Evolutionary conservation across 1,284 basidiomycete species (phyloP).

Genomic region (Sutorius eximius): DNA sequence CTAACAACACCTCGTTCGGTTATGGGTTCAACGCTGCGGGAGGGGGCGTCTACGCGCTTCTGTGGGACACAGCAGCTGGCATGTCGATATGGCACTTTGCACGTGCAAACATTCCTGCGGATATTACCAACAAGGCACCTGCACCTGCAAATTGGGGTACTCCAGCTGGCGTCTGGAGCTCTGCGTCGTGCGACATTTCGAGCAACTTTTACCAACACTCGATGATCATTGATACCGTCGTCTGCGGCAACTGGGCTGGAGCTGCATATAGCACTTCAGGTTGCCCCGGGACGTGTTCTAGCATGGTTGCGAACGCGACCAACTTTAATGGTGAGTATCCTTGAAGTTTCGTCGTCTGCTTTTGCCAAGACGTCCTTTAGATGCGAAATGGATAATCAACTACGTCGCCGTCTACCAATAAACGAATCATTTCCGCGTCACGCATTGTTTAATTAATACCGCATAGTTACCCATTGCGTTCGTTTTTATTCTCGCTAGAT

Average conservation of each 20-base stretch:
- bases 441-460: background rate
- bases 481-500: conserved; percentile 1
- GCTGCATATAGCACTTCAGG: conserved; percentile 52
- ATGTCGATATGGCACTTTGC: conserved; percentile 81
- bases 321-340: conserved; percentile 57
- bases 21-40: conserved; percentile 61
- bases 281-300: conserved; percentile 70
- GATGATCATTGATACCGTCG: conserved; percentile 67
- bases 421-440: background rate
- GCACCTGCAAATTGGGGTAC: conserved; percentile 66
- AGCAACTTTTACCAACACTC: conserved; percentile 70
- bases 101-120: conserved; percentile 63
- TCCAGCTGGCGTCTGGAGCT: conserved; percentile 67
- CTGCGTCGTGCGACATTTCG: conserved; percentile 60
- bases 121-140: conserved; percentile 60
- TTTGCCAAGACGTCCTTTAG: conserved; percentile 29
- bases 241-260: conserved; percentile 62
- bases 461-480: conserved; percentile 2
- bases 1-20: conserved; percentile 55
- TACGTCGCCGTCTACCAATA: conserved; percentile 42
- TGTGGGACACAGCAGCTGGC: conserved; percentile 59
- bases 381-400: conserved; percentile 60
- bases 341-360: background rate
- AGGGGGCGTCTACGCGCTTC: conserved; percentile 78
- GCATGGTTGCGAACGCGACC: conserved; percentile 60